Evolutionary conservation across 495 filamentous ascomycete genomes (phyloP), one percentile per base, ranked within the genome.

Genomic region (Xylaria nigripes): DNA sequence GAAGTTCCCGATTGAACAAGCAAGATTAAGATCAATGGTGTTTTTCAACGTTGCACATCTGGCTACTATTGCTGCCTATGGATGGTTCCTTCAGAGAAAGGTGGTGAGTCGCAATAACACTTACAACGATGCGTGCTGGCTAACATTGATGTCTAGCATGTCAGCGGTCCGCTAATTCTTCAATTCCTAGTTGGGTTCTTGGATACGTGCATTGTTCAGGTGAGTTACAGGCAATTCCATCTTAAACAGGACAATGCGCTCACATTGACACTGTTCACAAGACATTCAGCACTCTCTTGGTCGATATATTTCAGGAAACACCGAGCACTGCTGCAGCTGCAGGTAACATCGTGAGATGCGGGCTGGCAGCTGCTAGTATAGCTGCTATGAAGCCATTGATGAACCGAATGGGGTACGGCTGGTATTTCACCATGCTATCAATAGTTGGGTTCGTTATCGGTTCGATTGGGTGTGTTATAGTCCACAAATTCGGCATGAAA

Each of bases 351-450:
- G 27, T 47, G 3, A 18, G 45, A 19, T 47, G 45, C 24, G 45
- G 27, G 45, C 27, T 47, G 16, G 45, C 45, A 27, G 45, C 45
- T 16, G 45, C 24, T 9, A 12, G 27, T 7, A 27, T 47, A 15
- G 45, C 45, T 6, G 45, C 8, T 8, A 15, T 47, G 23, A 32
- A 47, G 7, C 24, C 45, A 16, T 10, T 47, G 22, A 32, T 47
- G 24, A 47, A 19, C 24, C 8, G 16, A 3, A 32, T 48, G 16
- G 46, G 46, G 19, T 19, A 32, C 9, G 46, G 46, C 16, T 32
- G 46, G 25, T 48, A 36, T 21, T 48, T 48, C 46, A 48, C 46
- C 29, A 32, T 48, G 46, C 46, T 48, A 15, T 45, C 43, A 25
- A 25, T 25, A 1, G 3, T 45, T 25, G 43, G 43, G 22, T 45